Conservation (phyloP, 2,329 filamentous ascomycete genomes). For the Colletotrichum sp. region DNA sequence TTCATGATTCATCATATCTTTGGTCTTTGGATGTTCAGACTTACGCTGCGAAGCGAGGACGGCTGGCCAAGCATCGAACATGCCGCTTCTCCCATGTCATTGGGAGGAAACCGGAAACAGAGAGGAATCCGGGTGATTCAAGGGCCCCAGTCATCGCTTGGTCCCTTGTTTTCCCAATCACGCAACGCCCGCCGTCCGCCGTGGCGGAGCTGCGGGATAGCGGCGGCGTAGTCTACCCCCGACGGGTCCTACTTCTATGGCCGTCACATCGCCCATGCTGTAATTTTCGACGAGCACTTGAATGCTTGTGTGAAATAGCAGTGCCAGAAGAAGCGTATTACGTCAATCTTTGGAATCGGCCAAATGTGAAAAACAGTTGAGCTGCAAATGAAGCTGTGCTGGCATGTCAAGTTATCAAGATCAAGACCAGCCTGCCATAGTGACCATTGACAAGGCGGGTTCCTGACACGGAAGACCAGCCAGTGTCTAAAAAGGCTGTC, state of each 20-base stretch:
- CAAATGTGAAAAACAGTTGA: too few species aligned
- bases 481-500: fast-evolving
- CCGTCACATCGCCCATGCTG: background rate
- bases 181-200: background rate
- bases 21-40: background rate
- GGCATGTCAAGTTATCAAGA: too few species aligned
- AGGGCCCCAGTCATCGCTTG: background rate
- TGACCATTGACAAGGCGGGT: background rate
- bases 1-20: background rate
- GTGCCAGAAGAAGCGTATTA: too few species aligned
- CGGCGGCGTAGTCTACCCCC: background rate
- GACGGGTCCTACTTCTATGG: background rate
- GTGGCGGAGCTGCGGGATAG: background rate
- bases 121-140: background rate
- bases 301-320: background rate
- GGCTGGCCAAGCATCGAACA: background rate
- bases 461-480: fast-evolving
- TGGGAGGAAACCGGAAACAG: background rate
- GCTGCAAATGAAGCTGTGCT: too few species aligned
- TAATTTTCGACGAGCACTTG: background rate
- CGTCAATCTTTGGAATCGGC: too few species aligned
- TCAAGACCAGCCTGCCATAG: too few species aligned
- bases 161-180: background rate
- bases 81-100: background rate
- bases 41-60: background rate